Percentiles rank a stretch among this genome's conserved stretches.
Evolutionary conservation across 2,329 filamentous ascomycete species (phyloP).

Genomic region (Penicillium expansum): DNA sequence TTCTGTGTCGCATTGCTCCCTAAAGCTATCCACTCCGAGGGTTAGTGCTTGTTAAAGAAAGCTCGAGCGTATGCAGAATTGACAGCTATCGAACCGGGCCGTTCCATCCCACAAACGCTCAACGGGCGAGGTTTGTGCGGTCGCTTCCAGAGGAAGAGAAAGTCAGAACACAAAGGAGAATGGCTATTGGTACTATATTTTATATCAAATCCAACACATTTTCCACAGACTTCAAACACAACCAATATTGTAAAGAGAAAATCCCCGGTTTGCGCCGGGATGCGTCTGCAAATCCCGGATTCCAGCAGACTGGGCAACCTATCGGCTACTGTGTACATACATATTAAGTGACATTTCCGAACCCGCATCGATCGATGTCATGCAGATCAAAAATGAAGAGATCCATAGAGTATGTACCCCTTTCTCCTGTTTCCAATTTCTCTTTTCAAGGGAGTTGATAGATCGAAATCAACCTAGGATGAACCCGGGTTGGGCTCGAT

Average conservation of each 20-base stretch:
- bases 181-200: neutral
- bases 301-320: constrained; percentile 2
- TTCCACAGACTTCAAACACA: neutral
- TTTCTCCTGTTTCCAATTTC: neutral
- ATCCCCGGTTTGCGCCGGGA: neutral
- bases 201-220: neutral
- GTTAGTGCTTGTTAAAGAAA: neutral
- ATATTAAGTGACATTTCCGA: neutral
- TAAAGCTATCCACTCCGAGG: neutral
- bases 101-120: constrained; percentile 9
- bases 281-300: neutral
- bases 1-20: neutral
- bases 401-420: neutral
- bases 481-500: neutral
- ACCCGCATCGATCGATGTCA: neutral
- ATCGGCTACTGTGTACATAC: neutral
- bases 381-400: neutral
- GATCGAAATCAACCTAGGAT: constrained; percentile 2
- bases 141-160: neutral
- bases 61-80: constrained; percentile 1
- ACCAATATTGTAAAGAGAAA: neutral
- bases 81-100: constrained; percentile 9
- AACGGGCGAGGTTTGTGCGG: constrained; percentile 5
- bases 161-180: neutral
- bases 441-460: neutral